These are phyloP conservation scores for Cystobasidium sp. DNA, from an alignment of 1,284 basidiomycete genomes.

Conservation along the genomic window DNA sequence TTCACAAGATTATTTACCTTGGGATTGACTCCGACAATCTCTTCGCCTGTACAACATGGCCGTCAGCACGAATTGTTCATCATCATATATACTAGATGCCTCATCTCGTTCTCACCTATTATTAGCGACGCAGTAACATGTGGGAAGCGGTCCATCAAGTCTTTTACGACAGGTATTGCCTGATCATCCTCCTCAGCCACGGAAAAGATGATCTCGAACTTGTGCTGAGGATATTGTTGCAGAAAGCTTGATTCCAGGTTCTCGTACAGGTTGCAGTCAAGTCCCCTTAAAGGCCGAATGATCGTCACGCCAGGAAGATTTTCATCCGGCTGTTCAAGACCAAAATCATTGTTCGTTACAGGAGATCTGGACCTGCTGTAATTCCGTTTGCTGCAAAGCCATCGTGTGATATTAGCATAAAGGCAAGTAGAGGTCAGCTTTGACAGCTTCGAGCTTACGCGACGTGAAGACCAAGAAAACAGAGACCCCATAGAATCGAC, in stretches of 20 bases:
- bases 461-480: constrained; percentile 39
- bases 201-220: constrained; percentile 81
- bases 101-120: constrained; percentile 66
- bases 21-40: constrained; percentile 81
- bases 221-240: constrained; percentile 76
- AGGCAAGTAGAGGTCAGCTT: no score
- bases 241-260: constrained; percentile 87
- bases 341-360: not conserved
- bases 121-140: constrained; percentile 71
- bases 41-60: constrained; percentile 55
- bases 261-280: constrained; percentile 90
- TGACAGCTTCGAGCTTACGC: constrained; percentile 39
- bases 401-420: no score
- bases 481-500: constrained; percentile 34
- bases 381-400: constrained; percentile 5
- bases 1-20: constrained; percentile 96
- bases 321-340: constrained; percentile 50
- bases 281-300: constrained; percentile 84
- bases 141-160: constrained; percentile 76
- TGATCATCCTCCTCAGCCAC: constrained; percentile 81
- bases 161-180: constrained; percentile 74
- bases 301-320: constrained; percentile 84
- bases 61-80: not conserved
- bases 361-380: constrained; percentile 6
- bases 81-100: not conserved